Conservation (phyloP, 1,284 basidiomycete species). For the Vanrija sp. region DNA sequence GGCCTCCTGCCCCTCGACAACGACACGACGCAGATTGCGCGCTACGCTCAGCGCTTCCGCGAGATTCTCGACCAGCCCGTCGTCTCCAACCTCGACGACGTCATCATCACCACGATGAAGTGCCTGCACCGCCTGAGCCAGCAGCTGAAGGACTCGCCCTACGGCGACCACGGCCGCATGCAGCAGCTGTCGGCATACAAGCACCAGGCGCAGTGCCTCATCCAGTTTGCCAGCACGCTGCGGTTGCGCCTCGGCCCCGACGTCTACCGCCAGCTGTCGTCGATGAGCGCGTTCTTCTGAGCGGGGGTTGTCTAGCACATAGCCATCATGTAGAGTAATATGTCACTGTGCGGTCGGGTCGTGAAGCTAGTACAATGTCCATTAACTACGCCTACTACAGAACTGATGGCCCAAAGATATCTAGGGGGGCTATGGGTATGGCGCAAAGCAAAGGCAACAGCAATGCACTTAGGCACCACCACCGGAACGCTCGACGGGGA, state of each 20-base stretch:
- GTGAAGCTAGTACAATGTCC: too few species aligned
- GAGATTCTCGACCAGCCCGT: constrained; percentile 72
- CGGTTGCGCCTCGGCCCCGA: constrained; percentile 85
- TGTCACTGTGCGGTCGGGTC: too few species aligned
- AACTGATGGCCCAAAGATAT: too few species aligned
- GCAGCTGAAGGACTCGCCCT: constrained; percentile 66
- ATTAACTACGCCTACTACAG: too few species aligned
- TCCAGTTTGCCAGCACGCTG: constrained; percentile 81
- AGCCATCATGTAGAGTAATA: too few species aligned
- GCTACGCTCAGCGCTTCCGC: constrained; percentile 85
- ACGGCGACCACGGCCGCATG: constrained; percentile 54
- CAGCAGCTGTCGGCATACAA: constrained; percentile 39
- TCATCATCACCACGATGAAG: constrained; percentile 92
- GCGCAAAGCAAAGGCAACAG: background rate
- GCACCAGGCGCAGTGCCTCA: constrained; percentile 54
- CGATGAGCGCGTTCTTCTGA: constrained; percentile 34
- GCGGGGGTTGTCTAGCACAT: background rate
- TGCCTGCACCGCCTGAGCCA: constrained; percentile 75
- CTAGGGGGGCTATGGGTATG: too few species aligned
- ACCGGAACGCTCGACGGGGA: constrained; percentile 78
- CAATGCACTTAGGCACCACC: constrained; percentile 61
- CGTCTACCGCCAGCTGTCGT: constrained; percentile 75
- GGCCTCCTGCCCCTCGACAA: constrained; percentile 82
- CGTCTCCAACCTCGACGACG: constrained; percentile 82
- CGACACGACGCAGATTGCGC: constrained; percentile 79